Percentiles rank a stretch among this genome's conserved stretches.
phyloP scores from a whole-genome alignment of 2,329 filamentous ascomycete species.

The Fusarium lyarnte region DNA sequence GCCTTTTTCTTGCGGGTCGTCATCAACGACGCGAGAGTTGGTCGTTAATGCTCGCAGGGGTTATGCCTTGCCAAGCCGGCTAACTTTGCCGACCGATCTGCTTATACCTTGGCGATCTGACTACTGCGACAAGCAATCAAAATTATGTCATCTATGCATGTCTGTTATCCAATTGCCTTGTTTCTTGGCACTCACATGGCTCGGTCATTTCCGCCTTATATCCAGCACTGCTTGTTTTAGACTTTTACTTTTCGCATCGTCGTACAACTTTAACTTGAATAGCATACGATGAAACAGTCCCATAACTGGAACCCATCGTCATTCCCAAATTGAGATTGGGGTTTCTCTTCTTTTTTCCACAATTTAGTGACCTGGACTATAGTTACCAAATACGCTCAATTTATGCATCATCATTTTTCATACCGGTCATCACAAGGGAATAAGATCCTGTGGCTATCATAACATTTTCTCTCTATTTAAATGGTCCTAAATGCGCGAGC shows the following conservation, averaged over 20 bases:
- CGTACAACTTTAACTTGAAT: neutral
- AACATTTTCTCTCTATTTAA: neutral
- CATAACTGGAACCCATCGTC: neutral
- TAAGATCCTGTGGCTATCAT: neutral
- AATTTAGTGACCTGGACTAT: neutral
- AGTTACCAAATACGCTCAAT: neutral
- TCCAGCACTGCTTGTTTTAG: neutral
- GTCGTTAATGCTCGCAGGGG: constrained; percentile 8
- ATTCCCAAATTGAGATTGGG: neutral
- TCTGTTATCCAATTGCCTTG: constrained; percentile 7
- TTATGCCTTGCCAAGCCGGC: constrained; percentile 37
- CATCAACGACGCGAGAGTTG: constrained; percentile 3
- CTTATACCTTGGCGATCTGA: constrained; percentile 31
- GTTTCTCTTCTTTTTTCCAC: neutral
- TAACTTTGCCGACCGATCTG: constrained; percentile 40
- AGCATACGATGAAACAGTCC: neutral
- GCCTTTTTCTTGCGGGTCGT: constrained; percentile 12
- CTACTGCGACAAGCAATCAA: neutral
- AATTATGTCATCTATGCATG: constrained; percentile 26
- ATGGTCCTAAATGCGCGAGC: neutral
- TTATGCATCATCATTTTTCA: neutral
- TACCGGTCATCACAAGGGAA: neutral
- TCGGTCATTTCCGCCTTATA: constrained; percentile 9
- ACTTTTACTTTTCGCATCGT: neutral
- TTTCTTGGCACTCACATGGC: constrained; percentile 3